A percentile compares a stretch with the other conserved stretches of the same genome.
Conservation (phyloP, 2,329 filamentous ascomycete species). For the Didymella lethalis region DNA sequence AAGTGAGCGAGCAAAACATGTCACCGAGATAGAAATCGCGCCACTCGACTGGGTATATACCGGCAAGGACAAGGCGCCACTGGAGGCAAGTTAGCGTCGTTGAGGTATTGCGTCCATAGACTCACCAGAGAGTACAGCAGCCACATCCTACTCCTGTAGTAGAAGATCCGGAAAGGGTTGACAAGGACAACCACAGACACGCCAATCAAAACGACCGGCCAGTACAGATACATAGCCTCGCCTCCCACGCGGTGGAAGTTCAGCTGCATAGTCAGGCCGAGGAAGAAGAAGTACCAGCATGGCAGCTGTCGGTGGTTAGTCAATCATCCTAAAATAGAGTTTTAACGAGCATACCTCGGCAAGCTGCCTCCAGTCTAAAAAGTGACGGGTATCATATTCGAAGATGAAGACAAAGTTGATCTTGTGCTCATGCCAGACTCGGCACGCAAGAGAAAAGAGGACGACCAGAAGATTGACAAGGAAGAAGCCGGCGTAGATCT, state of each 20-base stretch:
- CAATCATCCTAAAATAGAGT: neutral
- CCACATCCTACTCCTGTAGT: conserved; percentile 81
- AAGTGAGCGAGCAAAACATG: conserved; percentile 96
- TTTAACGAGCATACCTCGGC: conserved; percentile 63
- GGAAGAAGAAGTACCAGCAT: conserved; percentile 77
- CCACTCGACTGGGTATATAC: conserved; percentile 93
- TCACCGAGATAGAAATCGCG: conserved; percentile 97
- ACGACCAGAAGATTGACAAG: conserved; percentile 80
- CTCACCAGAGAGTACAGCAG: conserved; percentile 86
- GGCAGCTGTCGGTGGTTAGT: conserved; percentile 66
- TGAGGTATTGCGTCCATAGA: conserved; percentile 20
- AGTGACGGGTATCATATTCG: conserved; percentile 87
- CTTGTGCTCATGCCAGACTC: conserved; percentile 81
- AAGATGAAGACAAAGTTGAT: conserved; percentile 98
- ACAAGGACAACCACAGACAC: conserved; percentile 74
- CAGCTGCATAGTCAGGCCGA: conserved; percentile 85
- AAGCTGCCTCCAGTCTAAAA: conserved; percentile 88
- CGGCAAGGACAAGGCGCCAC: conserved; percentile 86
- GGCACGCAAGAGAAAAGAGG: conserved; percentile 86
- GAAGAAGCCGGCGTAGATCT: conserved; percentile 94
- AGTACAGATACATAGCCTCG: conserved; percentile 79
- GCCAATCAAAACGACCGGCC: conserved; percentile 80
- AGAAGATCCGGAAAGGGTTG: conserved; percentile 76
- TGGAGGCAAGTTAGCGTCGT: conserved; percentile 45
- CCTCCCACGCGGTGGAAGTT: conserved; percentile 79